A percentile compares a stretch with the other conserved stretches of the same genome.
Conservation (phyloP, 108 stramenopile species). For the Skeletonema menzelii region DNA sequence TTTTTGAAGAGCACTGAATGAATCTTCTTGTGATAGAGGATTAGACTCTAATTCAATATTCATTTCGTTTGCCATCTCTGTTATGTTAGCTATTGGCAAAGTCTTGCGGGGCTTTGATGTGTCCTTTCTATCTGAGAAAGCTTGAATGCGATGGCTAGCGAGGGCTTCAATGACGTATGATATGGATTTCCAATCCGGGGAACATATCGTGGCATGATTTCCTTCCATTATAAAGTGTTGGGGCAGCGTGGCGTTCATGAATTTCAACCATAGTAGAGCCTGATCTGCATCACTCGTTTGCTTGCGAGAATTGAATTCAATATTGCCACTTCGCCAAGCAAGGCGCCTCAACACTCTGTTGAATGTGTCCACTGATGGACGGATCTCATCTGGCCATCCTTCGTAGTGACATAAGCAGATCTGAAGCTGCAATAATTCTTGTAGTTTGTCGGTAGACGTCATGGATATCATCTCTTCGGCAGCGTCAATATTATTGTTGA, state of each 20-base stretch:
- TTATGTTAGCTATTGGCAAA: slow-evolving; percentile 5
- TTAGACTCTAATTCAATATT: background rate
- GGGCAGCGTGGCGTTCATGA: slow-evolving; percentile 37
- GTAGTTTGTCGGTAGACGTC: slow-evolving; percentile 34
- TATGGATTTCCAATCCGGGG: slow-evolving; percentile 25
- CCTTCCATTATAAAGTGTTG: background rate
- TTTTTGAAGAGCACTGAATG: slow-evolving; percentile 13
- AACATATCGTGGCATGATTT: slow-evolving; percentile 13
- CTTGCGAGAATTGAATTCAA: background rate
- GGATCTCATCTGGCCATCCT: slow-evolving; percentile 29
- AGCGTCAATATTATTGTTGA: slow-evolving; percentile 3
- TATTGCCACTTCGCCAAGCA: slow-evolving; percentile 11
- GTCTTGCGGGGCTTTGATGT: background rate
- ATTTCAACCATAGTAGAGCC: slow-evolving; percentile 31
- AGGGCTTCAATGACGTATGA: slow-evolving; percentile 39
- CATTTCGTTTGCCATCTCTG: slow-evolving; percentile 3
- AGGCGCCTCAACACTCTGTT: slow-evolving; percentile 41
- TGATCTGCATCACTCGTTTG: slow-evolving; percentile 25
- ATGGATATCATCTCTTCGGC: slow-evolving; percentile 7
- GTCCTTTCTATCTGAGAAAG: slow-evolving; percentile 14
- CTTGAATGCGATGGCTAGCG: slow-evolving; percentile 6
- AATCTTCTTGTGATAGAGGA: background rate
- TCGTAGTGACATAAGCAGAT: slow-evolving; percentile 42
- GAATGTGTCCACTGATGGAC: slow-evolving; percentile 28
- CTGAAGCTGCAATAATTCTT: slow-evolving; percentile 40